A percentile compares a stretch with the other conserved stretches of the same genome.
Evolutionary conservation across 495 filamentous ascomycete genomes (phyloP).

Genomic region (Penicillium simplicissimum): DNA sequence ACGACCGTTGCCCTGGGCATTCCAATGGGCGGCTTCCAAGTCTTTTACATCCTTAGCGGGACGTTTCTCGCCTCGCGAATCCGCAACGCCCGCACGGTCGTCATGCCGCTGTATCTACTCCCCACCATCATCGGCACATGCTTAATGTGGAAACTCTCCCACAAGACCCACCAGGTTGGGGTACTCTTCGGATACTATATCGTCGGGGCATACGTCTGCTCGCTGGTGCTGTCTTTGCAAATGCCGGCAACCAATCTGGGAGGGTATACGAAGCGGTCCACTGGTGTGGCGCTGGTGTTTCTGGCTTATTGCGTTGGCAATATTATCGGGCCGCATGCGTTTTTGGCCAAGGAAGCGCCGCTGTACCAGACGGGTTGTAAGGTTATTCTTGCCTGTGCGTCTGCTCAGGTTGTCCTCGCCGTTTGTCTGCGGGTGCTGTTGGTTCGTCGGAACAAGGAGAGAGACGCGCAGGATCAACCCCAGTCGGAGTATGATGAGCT

Average conservation of each 20-base stretch:
- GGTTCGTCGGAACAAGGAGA: conserved; percentile 17
- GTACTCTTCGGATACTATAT: conserved; percentile 46
- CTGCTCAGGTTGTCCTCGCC: conserved; percentile 19
- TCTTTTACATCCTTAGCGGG: conserved; percentile 37
- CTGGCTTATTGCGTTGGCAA: conserved; percentile 41
- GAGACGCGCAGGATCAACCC: conserved; percentile 14
- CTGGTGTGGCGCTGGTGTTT: conserved; percentile 41
- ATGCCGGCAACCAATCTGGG: conserved; percentile 44
- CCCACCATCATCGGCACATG: conserved; percentile 38
- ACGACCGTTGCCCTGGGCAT: conserved; percentile 38
- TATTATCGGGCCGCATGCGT: conserved; percentile 40
- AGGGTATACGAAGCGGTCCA: conserved; percentile 46
- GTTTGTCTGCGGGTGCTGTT: conserved; percentile 20
- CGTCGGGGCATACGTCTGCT: conserved; percentile 39
- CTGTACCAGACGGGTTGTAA: conserved; percentile 39
- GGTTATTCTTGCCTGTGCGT: conserved; percentile 32
- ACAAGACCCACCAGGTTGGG: conserved; percentile 32
- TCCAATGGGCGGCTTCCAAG: conserved; percentile 42
- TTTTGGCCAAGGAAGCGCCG: conserved; percentile 35
- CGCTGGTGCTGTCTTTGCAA: conserved; percentile 40
- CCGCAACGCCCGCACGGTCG: conserved; percentile 34
- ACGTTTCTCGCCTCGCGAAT: conserved; percentile 36
- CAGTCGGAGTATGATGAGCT: conserved; percentile 11
- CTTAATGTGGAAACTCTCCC: conserved; percentile 39
- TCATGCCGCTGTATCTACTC: conserved; percentile 40